Base-by-base conservation (phyloP, 1,284 basidiomycete species). In the Leccinum pallidistipes region DNA sequence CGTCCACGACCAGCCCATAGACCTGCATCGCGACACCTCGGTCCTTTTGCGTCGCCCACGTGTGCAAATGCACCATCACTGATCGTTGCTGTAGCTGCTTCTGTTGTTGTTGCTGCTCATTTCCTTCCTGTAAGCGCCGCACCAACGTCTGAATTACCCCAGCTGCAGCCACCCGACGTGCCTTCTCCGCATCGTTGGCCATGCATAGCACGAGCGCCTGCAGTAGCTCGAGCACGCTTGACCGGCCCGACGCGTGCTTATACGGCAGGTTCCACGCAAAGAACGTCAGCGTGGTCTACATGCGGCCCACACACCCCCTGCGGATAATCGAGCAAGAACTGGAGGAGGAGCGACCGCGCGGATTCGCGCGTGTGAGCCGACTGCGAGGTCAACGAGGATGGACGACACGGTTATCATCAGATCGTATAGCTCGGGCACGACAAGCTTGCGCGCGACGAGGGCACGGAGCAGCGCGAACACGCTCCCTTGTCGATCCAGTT, bases 271-370 rank as follows among this genome's bases (percentile, higher is more conserved):
- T 99, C 74, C 94, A 94, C 27, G 95, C 94, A 29, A 99, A 83
- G 80, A 98, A 98, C 0, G 89, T 85, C 84, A 99, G 92, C 69
- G 94, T 93, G 56, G 88, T 90, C 64, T 87, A 88, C 11, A 99
- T 81, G 2, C 97, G 87, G 1, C 91, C 92, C 68, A 94, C 92
- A 40, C 97, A 29, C 29, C 8, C 29, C 97, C 74, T 99, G 97
- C 1, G 97, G 97, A 71, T 99, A 99, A 71, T 99, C 97, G 45
- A 99, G 86, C 61, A 99, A 80, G 83, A 99, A 99, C 71, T 97
- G 94, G 50, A 99, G 85, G 45, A 97, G 84, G 34, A 95, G 86
- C 43, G 91, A 87, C 24, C 97, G 90, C 69, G 94, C 97, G 1
- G 93, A 85, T 71, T 97, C 96, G 70, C 96, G 95, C 38, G 74